Evolutionary conservation across 2,329 filamentous ascomycete genomes (phyloP).

Genomic region (Epicoccum sorghinum): DNA sequence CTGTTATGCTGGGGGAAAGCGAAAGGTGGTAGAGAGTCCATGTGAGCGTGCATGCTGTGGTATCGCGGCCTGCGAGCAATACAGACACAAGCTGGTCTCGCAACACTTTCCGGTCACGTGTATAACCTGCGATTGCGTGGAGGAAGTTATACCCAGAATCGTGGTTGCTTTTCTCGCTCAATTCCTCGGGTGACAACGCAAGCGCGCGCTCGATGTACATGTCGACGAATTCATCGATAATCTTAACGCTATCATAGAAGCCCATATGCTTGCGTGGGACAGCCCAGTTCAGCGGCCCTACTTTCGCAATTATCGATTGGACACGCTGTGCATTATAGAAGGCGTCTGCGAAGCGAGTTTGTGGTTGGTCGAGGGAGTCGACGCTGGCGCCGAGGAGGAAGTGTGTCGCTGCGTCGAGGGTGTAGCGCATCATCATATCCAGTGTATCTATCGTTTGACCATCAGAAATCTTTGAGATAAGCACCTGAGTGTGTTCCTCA

Average conservation of each 20-base stretch:
- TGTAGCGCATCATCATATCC: constrained; percentile 77
- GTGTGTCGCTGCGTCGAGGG: constrained; percentile 83
- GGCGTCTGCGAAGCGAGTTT: constrained; percentile 75
- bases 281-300: constrained; percentile 66
- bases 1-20: constrained; percentile 69
- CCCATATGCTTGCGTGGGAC: constrained; percentile 65
- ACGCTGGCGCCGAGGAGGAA: constrained; percentile 83
- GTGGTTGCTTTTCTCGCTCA: constrained; percentile 73
- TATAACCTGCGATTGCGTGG: constrained; percentile 82
- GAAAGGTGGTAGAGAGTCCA: constrained; percentile 85
- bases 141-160: constrained; percentile 82
- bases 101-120: constrained; percentile 69
- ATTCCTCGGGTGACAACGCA: constrained; percentile 70
- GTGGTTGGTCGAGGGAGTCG: constrained; percentile 62
- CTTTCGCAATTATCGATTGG: constrained; percentile 70
- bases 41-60: constrained; percentile 79
- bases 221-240: constrained; percentile 78
- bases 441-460: constrained; percentile 70
- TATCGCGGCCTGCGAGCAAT: constrained; percentile 84
- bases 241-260: constrained; percentile 68
- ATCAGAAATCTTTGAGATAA: constrained; percentile 68
- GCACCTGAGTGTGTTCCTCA: constrained; percentile 75
- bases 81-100: constrained; percentile 78
- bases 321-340: constrained; percentile 80
- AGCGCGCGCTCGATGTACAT: constrained; percentile 78